These are phyloP conservation scores for Trichoderma asperelloides DNA, from an alignment of 495 filamentous ascomycete species.

Conservation along the genomic window DNA sequence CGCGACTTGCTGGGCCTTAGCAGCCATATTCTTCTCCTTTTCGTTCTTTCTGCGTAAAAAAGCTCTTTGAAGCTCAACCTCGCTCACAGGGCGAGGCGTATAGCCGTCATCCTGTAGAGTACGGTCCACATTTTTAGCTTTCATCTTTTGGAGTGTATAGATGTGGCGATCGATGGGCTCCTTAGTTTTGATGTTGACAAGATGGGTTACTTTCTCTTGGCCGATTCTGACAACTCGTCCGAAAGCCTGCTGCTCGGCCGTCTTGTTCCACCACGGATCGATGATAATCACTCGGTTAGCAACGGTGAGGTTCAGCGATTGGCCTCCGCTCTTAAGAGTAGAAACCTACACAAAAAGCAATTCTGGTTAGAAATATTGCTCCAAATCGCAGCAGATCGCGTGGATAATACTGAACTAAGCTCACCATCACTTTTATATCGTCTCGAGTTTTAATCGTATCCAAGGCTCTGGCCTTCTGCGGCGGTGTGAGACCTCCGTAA, in stretches of 20 bases:
- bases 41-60: neutral
- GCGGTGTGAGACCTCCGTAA: slow-evolving; percentile 16
- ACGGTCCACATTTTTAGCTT: slow-evolving; percentile 1
- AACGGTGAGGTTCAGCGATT: slow-evolving; percentile 24
- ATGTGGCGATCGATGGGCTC: slow-evolving; percentile 46
- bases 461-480: slow-evolving; percentile 15
- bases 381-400: neutral
- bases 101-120: slow-evolving; percentile 7
- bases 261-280: slow-evolving; percentile 35
- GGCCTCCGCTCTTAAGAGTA: slow-evolving; percentile 24
- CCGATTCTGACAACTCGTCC: slow-evolving; percentile 56
- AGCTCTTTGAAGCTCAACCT: neutral
- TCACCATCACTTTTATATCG: slow-evolving; percentile 22
- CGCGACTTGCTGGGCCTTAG: neutral
- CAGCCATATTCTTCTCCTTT: neutral
- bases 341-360: slow-evolving; percentile 15
- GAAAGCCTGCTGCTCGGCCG: slow-evolving; percentile 44
- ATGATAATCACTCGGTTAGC: slow-evolving; percentile 35
- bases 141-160: slow-evolving; percentile 19
- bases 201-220: slow-evolving; percentile 44
- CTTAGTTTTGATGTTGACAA: slow-evolving; percentile 41
- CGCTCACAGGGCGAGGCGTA: neutral
- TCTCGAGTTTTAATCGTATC: slow-evolving; percentile 15
- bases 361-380: neutral
- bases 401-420: neutral